Evolutionary conservation across 2,329 filamentous ascomycete species (phyloP).

Genomic region (Blastomyces parvus): DNA sequence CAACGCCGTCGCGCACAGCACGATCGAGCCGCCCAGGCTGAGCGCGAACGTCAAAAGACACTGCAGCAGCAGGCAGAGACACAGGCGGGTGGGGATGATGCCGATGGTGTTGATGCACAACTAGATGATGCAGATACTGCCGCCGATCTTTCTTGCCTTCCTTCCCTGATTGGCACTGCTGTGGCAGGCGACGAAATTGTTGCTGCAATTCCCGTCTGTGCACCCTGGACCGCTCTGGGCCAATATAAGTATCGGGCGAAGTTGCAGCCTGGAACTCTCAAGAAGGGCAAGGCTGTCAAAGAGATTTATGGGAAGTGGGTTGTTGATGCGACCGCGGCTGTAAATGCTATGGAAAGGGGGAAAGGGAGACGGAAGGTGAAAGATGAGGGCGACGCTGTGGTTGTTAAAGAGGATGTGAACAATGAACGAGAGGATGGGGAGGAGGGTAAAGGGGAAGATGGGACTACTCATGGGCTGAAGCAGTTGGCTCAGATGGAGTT

Average conservation of each 20-base stretch:
- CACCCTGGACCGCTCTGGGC: conserved; percentile 52
- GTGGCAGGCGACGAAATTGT: conserved; percentile 67
- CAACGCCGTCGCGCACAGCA: conserved; percentile 73
- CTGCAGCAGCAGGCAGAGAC: conserved; percentile 52
- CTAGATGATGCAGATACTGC: conserved; percentile 40
- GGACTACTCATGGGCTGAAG: not conserved
- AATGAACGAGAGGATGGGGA: conserved; percentile 43
- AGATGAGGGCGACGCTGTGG: not conserved
- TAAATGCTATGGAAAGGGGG: conserved; percentile 37
- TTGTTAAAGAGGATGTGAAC: conserved; percentile 29
- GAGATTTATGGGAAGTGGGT: conserved; percentile 82
- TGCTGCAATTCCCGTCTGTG: conserved; percentile 52
- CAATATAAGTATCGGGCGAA: conserved; percentile 91
- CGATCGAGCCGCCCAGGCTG: conserved; percentile 57
- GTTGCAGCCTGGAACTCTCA: conserved; percentile 76
- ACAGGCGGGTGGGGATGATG: conserved; percentile 44
- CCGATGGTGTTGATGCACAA: conserved; percentile 37
- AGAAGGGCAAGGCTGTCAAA: conserved; percentile 90
- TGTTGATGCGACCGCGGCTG: conserved; percentile 43
- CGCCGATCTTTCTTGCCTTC: conserved; percentile 50
- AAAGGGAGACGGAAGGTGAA: conserved; percentile 28
- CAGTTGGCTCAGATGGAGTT: conserved; percentile 71
- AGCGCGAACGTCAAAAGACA: conserved; percentile 58
- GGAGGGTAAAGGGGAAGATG: conserved; percentile 52
- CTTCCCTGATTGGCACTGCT: conserved; percentile 62